Conservation (phyloP, 257 asterid genomes). For the Penstemon davidsonii region DNA sequence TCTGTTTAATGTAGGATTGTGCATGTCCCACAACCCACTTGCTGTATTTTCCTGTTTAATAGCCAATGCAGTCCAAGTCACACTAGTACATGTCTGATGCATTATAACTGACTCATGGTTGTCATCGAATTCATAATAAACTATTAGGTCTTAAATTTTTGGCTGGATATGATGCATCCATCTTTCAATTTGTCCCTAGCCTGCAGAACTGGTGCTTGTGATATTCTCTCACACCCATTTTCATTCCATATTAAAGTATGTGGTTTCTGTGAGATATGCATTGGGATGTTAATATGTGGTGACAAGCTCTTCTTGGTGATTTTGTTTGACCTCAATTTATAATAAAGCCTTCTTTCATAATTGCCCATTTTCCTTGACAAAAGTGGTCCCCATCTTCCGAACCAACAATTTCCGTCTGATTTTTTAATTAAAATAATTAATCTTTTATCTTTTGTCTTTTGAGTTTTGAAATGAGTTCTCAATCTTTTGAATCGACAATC, state of each 20-base stretch:
- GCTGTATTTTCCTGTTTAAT: neutral
- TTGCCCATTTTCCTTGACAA: too few relatives aligned
- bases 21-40: neutral
- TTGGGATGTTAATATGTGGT: neutral
- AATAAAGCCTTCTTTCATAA: neutral
- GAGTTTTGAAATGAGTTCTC: too few relatives aligned
- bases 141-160: neutral
- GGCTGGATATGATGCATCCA: neutral
- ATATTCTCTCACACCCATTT: neutral
- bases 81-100: neutral
- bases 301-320: neutral
- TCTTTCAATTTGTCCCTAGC: conserved; percentile 1
- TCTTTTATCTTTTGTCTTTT: too few relatives aligned
- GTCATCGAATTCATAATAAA: neutral
- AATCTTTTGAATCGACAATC: too few relatives aligned
- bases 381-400: too few relatives aligned
- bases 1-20: neutral
- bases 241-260: neutral
- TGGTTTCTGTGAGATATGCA: neutral
- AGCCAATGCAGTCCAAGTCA: neutral
- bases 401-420: too few relatives aligned
- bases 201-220: conserved; percentile 1
- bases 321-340: neutral
- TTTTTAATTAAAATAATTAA: too few relatives aligned
- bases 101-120: conserved; percentile 3